Conservation (phyloP, 176 grass and related monocot genomes). For the Musa acuminata region DNA sequence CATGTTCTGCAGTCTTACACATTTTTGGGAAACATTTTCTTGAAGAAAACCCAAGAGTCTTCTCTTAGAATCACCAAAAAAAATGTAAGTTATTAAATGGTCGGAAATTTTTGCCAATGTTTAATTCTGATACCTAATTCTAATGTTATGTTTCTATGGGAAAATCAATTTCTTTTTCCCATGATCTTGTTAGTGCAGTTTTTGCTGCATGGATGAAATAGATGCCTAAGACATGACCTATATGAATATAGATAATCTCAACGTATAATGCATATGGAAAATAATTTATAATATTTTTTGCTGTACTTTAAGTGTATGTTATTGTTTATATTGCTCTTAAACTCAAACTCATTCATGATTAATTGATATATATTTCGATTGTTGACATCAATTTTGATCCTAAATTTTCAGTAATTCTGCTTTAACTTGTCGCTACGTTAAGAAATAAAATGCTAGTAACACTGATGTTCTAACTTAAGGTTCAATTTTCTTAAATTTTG, state of each 20-base stretch:
- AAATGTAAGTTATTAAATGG: constrained; percentile 37
- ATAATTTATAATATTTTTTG: neutral
- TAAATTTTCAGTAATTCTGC: neutral
- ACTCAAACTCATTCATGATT: no score
- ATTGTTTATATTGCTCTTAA: no score
- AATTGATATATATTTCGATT: no score
- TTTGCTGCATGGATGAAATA: neutral
- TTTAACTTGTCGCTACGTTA: no score
- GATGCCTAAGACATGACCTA: neutral
- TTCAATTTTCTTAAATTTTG: neutral
- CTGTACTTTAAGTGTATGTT: no score
- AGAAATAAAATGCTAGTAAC: no score
- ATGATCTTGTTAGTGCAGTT: neutral
- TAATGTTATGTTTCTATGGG: neutral
- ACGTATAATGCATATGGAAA: neutral
- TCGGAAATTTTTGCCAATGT: neutral
- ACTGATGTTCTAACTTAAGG: no score
- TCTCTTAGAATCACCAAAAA: constrained; percentile 32
- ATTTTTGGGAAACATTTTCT: constrained; percentile 30
- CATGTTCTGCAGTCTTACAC: constrained; percentile 89
- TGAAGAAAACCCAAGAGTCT: constrained; percentile 46
- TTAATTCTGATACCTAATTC: neutral
- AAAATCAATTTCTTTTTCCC: neutral
- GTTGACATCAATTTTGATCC: neutral
- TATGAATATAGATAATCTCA: neutral